Base-by-base conservation (phyloP, 768 basidiomycete genomes). In the Solioccasus polychromus region DNA sequence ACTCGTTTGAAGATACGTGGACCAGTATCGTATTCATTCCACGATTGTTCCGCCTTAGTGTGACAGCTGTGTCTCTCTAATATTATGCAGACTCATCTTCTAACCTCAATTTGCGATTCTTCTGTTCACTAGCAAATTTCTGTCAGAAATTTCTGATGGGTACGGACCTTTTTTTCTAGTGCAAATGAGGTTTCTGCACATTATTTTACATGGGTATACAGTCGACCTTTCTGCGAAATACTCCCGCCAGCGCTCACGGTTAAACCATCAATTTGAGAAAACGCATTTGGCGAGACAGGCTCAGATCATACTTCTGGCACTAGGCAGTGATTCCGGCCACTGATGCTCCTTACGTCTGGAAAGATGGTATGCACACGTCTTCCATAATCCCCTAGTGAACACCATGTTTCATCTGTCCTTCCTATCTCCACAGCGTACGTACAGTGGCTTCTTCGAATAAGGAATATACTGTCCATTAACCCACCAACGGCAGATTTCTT, bases 341-440 rank as follows among this genome's bases (percentile, higher is more conserved):
- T 46, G 44, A 48, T 58, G 48, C 37, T 29, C 14, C 22, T 55
- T 55, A 45, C 48, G n/a, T 31, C n/a, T 31, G n/a, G n/a, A 31
- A 12, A 12, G 15, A 44, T 28, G 47, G 53, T 40, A 45, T 39
- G 44, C 55, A 42, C 32, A 43, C 39, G 36, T 32, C 37, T 49
- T 55, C 31, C 17, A n/a, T 44, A 35, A 46, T 39, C 29, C 37
- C 10, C 17, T 17, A 35, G 34, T 31, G 34, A 45, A 47, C 30
- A 32, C 42, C 43, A 41, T 45, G 38, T 20, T 42, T 48, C 25
- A 52, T 45, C 35, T 45, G 45, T 40, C 25, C 42, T n/a, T 17
- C 39, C 46, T 45, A 48, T 50, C 48, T 59, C 48, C 53, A 52
- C 40, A 49, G 14, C n/a, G 42, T 58, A 51, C 53, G 60, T 55